A percentile compares a stretch with the other conserved stretches of the same genome.
These are phyloP conservation scores for Cucurbita moschata DNA, from an alignment of 306 rosid genomes.

Conservation along the genomic window DNA sequence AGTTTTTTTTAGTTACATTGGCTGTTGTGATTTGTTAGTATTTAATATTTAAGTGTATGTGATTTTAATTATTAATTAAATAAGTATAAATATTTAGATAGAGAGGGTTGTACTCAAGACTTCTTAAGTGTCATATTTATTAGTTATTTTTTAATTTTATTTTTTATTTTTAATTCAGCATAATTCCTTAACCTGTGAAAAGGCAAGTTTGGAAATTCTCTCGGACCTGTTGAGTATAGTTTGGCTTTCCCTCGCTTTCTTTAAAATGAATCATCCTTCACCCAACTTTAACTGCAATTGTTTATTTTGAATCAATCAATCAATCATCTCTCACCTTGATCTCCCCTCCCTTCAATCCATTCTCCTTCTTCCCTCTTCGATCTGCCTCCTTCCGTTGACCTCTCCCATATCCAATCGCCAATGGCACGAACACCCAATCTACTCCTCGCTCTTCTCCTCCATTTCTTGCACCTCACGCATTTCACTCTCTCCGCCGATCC, in stretches of 20 bases:
- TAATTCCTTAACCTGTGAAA: too few relatives aligned
- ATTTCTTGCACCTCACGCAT: not conserved
- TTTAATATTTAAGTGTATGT: too few relatives aligned
- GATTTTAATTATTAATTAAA: too few relatives aligned
- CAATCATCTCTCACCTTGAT: not conserved
- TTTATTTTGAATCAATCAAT: not conserved
- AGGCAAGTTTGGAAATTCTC: too few relatives aligned
- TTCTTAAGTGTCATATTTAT: too few relatives aligned
- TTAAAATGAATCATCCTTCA: not conserved
- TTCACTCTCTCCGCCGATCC: conserved; percentile 19
- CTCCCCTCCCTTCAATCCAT: not conserved
- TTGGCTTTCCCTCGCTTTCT: not conserved
- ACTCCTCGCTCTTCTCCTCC: conserved; percentile 10
- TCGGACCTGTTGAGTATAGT: not conserved
- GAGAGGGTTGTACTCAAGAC: too few relatives aligned
- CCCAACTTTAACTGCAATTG: not conserved
- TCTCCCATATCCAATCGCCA: not conserved
- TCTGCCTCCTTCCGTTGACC: not conserved
- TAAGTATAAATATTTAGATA: too few relatives aligned
- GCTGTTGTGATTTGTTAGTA: too few relatives aligned
- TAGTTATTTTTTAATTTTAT: too few relatives aligned
- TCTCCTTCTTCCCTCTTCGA: not conserved
- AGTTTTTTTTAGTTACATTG: too few relatives aligned
- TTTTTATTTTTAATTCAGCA: too few relatives aligned
- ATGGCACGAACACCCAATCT: conserved; percentile 20